Base-by-base conservation (phyloP, 371 early-diverging fungal species). In the Circinella minor region DNA sequence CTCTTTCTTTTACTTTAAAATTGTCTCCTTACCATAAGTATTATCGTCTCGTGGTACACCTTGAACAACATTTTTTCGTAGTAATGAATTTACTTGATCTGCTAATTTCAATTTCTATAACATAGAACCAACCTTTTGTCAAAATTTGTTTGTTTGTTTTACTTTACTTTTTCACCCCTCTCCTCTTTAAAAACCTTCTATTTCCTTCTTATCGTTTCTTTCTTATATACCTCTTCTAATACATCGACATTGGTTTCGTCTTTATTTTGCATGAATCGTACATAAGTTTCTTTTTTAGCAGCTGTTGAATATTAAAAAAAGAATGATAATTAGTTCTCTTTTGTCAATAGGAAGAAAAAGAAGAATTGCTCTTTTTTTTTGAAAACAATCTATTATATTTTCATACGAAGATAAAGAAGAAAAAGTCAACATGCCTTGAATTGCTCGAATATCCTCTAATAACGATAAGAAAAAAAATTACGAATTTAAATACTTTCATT, bases 241-340 rank as follows among this genome's bases (percentile, higher is more conserved):
- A 83, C 66, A 66, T 76, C 78, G 10, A 77, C 72, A 48, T 83
- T 80, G 37, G 78, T 77, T 59, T 83, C 84, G 66, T 83, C 75
- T 68, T 78, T 81, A 61, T 46, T 72, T 64, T 81, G 78, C 74
- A 80, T 83, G 70, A 83, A 83, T 38, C 80, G 71, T 61, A 67
- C 63, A 71, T 81, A 70, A 1, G 84, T 80, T 67, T 83, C 80
- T 64, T 73, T 79, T 70, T 68, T 77, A 14, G 80, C 84, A 79
- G 84, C 84, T 74, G 60, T 63, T 63, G 27, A 7, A 49, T n/a
- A 59, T 65, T 54, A 18, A 17, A 62, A 39, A 15, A 54, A 57
- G 36, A 18, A 20, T 47, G 43, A 48, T 48, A 37, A 65, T 6
- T 9, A 43, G 6, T 43, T 54, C 11, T 34, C 4, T 37, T 36